Conservation (phyloP, 352 stramenopile genomes). For the Aphanomyces invadans region DNA sequence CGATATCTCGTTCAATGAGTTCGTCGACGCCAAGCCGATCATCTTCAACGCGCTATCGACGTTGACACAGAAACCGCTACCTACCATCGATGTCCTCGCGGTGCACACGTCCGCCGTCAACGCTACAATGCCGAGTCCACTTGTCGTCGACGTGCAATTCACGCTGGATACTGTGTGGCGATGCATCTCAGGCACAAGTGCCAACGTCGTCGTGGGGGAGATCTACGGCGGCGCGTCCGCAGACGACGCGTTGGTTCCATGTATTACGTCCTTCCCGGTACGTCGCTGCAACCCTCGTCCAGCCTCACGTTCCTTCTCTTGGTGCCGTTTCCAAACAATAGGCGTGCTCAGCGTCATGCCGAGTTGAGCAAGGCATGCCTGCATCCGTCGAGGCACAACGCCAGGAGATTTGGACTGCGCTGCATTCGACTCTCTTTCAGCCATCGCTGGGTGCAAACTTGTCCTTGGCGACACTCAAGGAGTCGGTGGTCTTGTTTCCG, state of each 20-base stretch:
- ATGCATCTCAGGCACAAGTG: background rate
- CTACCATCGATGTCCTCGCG: background rate
- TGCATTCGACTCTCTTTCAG: background rate
- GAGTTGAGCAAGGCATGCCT: background rate
- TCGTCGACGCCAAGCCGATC: background rate
- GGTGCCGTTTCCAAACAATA: slow-evolving; percentile 9
- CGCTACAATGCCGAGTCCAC: background rate
- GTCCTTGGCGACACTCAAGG: background rate
- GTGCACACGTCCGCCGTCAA: background rate
- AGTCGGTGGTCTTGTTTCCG: background rate
- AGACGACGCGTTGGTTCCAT: background rate
- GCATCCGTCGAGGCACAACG: background rate
- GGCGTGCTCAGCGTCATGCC: background rate
- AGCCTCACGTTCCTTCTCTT: no score
- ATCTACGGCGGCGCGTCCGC: background rate
- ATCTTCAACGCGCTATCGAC: slow-evolving; percentile 1
- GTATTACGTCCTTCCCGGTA: background rate
- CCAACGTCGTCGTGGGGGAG: background rate
- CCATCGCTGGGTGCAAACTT: background rate
- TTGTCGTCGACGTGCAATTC: background rate
- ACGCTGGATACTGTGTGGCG: background rate
- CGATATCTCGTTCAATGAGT: slow-evolving; percentile 6
- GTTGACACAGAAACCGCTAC: background rate
- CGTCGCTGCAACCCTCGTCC: background rate
- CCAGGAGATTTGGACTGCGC: background rate